Evolutionary conservation across 768 basidiomycete species (phyloP), one percentile per base, ranked within the genome.

Genomic region (Gloeostereum incarnatum): DNA sequence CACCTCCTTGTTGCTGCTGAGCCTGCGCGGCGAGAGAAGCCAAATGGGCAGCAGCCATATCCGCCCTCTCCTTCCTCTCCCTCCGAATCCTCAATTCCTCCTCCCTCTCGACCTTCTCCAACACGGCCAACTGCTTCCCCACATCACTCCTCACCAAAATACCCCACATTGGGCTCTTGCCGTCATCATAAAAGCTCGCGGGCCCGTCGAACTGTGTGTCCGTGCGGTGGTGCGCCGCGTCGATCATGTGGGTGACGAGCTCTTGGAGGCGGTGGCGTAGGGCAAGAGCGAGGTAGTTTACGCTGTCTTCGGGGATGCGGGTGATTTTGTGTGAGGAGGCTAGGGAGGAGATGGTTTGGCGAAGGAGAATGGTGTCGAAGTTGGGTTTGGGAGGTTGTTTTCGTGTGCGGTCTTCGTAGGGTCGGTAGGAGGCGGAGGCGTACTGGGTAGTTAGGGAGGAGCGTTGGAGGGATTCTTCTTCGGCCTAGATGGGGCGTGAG

Each of bases 71-170:
- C 52, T 83, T 89, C 32, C 90, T 63, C 56, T 91, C 87, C 38
- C 81, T 61, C 31, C 89, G 67, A 32, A 83, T 60, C 42, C 67
- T 68, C 54, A 73, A 71, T 59, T 94, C 90, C 38, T 94, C 91
- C 48, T 91, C 91, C 33, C 86, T 63, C 51, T 93, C 89, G 6
- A 71, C 69, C 43, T 73, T 76, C 58, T 94, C 90, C 20, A 94
- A 59, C 11, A 73, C 75, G 0, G 70, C 68, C 0, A 90, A 63
- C 59, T 88, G 82, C 56, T 88, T 91, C 19, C 71, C 78, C 6
- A 88, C 71, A 49, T 94, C 89, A 23, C 68, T 75, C n/a, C 80
- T 71, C 7, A 94, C 73, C 8, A 78, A 60, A 39, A 88, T 68
- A 35, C 73, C 73, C 87, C 89, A 94, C 81, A 92, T 87, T 1